Percentiles rank a stretch among this genome's conserved stretches.
Evolutionary conservation across 345 rosid species (phyloP).

Genomic region (Turnera subulata): DNA sequence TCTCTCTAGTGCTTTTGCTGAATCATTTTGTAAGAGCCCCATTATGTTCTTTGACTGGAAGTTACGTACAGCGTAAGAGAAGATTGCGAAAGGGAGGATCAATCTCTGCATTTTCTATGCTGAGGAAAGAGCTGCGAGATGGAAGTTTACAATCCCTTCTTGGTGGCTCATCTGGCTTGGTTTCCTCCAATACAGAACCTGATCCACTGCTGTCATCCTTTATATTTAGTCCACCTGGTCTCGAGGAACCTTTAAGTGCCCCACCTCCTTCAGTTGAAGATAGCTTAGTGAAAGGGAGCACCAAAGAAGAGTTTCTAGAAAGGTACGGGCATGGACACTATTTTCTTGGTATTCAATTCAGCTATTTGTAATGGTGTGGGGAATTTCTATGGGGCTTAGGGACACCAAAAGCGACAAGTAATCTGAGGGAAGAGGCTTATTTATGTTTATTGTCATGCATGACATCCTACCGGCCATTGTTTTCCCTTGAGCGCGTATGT

Average conservation of each 20-base stretch:
- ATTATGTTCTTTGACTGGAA: constrained; percentile 57
- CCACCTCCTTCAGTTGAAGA: constrained; percentile 25
- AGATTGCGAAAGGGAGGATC: constrained; percentile 58
- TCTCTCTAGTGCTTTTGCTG: neutral
- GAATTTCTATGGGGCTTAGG: no score
- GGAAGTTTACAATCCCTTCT: constrained; percentile 63
- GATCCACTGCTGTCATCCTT: constrained; percentile 73
- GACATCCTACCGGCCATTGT: no score
- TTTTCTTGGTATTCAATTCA: no score
- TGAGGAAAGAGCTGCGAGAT: constrained; percentile 68
- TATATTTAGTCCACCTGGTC: constrained; percentile 39
- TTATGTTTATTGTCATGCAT: no score
- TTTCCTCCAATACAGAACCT: constrained; percentile 53
- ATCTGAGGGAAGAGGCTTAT: no score
- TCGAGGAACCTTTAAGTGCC: constrained; percentile 26
- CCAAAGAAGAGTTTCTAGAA: constrained; percentile 28
- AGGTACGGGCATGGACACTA: constrained; percentile 29
- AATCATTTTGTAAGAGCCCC: constrained; percentile 5
- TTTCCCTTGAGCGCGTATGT: no score
- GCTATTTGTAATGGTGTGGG: no score
- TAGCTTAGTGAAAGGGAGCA: constrained; percentile 29
- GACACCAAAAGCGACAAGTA: no score
- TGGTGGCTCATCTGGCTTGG: constrained; percentile 50
- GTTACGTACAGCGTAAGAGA: constrained; percentile 66
- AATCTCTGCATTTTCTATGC: constrained; percentile 46